A percentile compares a stretch with the other conserved stretches of the same genome.
These are phyloP conservation scores for Xylaria sp. DNA, from an alignment of 2,329 filamentous ascomycete species.

Conservation along the genomic window DNA sequence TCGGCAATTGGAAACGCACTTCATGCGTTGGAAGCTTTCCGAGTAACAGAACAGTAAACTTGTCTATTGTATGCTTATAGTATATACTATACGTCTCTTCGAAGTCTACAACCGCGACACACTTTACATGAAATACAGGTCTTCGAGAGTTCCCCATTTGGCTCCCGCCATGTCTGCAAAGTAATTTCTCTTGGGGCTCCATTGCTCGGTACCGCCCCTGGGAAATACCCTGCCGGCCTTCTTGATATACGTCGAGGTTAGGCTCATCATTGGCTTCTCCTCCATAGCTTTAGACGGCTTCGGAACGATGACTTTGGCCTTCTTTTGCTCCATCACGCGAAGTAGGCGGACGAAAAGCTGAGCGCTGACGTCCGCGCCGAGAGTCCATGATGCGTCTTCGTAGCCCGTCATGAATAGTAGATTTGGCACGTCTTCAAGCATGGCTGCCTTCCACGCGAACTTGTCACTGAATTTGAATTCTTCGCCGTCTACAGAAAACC, in stretches of 20 bases:
- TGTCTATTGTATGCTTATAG: not conserved
- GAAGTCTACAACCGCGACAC: not conserved
- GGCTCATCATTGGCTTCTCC: constrained; percentile 47
- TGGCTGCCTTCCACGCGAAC: constrained; percentile 71
- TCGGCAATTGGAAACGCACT: not conserved
- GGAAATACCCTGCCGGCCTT: constrained; percentile 55
- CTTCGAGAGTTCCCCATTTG: constrained; percentile 42
- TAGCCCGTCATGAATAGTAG: constrained; percentile 71
- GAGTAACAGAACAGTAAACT: not conserved
- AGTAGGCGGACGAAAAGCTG: constrained; percentile 62
- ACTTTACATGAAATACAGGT: constrained; percentile 35
- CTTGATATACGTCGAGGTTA: constrained; percentile 54
- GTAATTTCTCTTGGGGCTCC: constrained; percentile 44
- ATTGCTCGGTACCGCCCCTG: constrained; percentile 45
- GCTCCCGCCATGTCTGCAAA: constrained; percentile 41
- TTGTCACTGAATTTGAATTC: constrained; percentile 60
- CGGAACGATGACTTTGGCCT: constrained; percentile 34
- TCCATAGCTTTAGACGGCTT: constrained; percentile 30
- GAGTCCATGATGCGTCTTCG: constrained; percentile 74
- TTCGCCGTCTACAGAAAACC: constrained; percentile 65
- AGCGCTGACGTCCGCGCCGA: constrained; percentile 68
- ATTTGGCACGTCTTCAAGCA: constrained; percentile 76
- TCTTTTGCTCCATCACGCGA: constrained; percentile 56
- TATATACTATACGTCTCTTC: not conserved
- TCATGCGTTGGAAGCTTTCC: not conserved